Evolutionary conservation across 139 green algal species (phyloP).

Genomic region (Yamagishiella unicocca): DNA sequence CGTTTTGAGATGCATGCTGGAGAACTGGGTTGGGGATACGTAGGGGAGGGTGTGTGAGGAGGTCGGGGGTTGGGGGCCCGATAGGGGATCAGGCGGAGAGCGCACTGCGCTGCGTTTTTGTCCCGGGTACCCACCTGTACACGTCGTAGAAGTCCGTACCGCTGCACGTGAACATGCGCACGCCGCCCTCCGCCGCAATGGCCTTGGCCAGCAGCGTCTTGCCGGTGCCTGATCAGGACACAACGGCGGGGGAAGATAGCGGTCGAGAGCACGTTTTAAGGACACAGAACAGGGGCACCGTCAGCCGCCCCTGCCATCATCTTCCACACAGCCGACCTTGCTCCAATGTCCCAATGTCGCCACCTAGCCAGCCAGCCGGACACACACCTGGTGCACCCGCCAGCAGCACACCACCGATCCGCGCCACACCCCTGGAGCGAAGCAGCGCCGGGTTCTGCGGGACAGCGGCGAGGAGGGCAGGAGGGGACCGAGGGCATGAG

Average conservation of each 20-base stretch:
- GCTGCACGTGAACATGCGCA: constrained; percentile 84
- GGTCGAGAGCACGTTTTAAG: too few relatives aligned
- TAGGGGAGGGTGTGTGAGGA: too few relatives aligned
- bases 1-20: too few relatives aligned
- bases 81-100: too few relatives aligned
- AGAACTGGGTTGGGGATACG: too few relatives aligned
- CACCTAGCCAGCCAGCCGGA: background rate
- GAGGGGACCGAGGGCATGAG: background rate
- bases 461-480: background rate
- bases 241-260: too few relatives aligned
- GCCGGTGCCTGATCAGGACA: constrained; percentile 78
- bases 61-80: too few relatives aligned
- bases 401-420: constrained; percentile 73
- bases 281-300: too few relatives aligned
- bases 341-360: too few relatives aligned
- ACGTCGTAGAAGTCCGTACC: constrained; percentile 76
- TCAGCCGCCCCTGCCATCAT: too few relatives aligned
- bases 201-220: constrained; percentile 99
- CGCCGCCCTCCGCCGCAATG: constrained; percentile 94
- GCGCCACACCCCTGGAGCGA: constrained; percentile 52
- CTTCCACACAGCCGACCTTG: too few relatives aligned
- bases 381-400: constrained; percentile 64
- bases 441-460: constrained; percentile 63
- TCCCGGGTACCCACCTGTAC: constrained; percentile 53
- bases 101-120: too few relatives aligned